Evolutionary conservation across 306 rosid genomes (phyloP), one percentile per base, ranked within the genome.

Genomic region (Lupinus albus): DNA sequence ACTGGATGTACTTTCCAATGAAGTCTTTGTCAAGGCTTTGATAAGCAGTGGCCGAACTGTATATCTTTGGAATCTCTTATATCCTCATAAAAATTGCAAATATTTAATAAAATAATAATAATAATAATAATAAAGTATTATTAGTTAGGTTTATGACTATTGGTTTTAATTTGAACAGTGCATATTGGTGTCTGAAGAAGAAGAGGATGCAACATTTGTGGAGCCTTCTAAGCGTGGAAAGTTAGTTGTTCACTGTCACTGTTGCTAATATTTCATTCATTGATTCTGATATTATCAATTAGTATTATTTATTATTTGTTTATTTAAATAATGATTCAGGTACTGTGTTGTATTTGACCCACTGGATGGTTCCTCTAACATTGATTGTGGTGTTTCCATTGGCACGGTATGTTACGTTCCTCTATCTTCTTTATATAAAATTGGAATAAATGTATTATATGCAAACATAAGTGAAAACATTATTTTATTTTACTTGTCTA

Each of bases 151-250:
- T 36, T 39, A 4, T 45, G n/a, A 63, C 38, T 39, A 25, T 30
- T 71, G 72, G 44, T 13, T 13, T 80, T 21, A 42, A 42, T 54
- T 45, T 57, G 49, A 80, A 55, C 84, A 88, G 99, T 65, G 88
- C 80, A 84, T 93, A 70, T 87, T 93, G 82, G 98, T 93, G 44
- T 93, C 98, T 0, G 98, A 93, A 77, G 98, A 93, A 91, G 97
- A 93, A 50, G 98, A 93, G 69, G 90, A 84, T 0, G 94, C 98
- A 28, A 90, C 75, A 12, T 73, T 88, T 52, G 98, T 93, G 72
- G 96, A 93, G 58, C 82, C 88, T 25, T 77, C 89, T 14, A 39
- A 20, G 38, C 86, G 83, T 72, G 85, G 85, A 75, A 79, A 62
- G 80, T 82, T 64, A 62, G 80, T 82, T 64, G 58, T 68, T 73